Conservation (phyloP, 129 eudicot genomes). For the Heracleum sosnowskyi region DNA sequence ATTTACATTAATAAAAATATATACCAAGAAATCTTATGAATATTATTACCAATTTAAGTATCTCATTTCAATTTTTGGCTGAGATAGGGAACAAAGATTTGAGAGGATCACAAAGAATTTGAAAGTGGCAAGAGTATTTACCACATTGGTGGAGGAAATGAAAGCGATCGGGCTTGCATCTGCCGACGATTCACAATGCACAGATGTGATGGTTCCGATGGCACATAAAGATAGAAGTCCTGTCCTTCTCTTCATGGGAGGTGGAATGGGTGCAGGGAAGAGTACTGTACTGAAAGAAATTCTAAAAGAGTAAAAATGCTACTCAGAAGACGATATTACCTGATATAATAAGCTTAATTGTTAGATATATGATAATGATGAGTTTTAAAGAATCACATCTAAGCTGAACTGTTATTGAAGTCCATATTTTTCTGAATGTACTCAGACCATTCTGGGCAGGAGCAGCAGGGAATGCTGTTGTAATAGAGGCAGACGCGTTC, state of each 20-base stretch:
- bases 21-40: not conserved
- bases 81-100: constrained; percentile 76
- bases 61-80: constrained; percentile 6
- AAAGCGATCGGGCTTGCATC: constrained; percentile 80
- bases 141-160: constrained; percentile 96
- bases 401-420: not conserved
- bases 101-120: constrained; percentile 90
- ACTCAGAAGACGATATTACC: not conserved
- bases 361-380: not conserved
- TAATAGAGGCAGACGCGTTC: constrained; percentile 96
- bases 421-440: constrained; percentile 16
- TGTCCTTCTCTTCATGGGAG: constrained; percentile 98
- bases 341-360: not conserved
- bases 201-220: constrained; percentile 96
- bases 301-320: constrained; percentile 71
- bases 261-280: constrained; percentile 99
- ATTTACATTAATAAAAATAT: not conserved
- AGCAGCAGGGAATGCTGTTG: constrained; percentile 85
- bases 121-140: constrained; percentile 90
- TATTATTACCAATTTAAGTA: too few species aligned
- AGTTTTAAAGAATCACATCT: not conserved
- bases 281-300: constrained; percentile 95
- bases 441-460: constrained; percentile 96
- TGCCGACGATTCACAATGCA: constrained; percentile 76
- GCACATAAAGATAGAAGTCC: constrained; percentile 94